Percentiles rank a stretch among this genome's conserved stretches.
Conservation (phyloP, 345 rosid genomes). For the Ceriops tagal region DNA sequence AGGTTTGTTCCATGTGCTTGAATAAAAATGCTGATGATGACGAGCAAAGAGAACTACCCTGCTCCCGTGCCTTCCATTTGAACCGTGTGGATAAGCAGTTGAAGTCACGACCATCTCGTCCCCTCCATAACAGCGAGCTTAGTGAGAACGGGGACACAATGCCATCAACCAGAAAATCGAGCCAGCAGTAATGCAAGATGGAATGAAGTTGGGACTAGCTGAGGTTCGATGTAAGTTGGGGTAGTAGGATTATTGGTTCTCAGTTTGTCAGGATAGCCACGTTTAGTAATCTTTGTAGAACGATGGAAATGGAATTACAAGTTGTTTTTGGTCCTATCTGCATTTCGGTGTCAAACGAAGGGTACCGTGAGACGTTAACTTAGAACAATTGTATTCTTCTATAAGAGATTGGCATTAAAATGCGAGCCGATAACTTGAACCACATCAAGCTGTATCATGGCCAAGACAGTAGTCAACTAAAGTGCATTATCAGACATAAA, state of each 20-base stretch:
- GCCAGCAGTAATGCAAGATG: conserved; percentile 8
- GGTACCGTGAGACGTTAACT: no score
- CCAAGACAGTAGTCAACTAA: not conserved
- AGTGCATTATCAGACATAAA: not conserved
- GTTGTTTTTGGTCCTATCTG: no score
- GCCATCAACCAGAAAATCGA: conserved; percentile 21
- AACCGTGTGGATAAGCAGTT: conserved; percentile 73
- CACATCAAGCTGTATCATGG: no score
- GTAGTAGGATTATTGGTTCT: no score
- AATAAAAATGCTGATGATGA: conserved; percentile 54
- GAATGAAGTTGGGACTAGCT: not conserved
- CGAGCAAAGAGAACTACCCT: conserved; percentile 56
- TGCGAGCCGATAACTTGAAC: no score
- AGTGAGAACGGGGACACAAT: conserved; percentile 35
- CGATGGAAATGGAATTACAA: no score
- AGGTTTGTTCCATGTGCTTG: conserved; percentile 78
- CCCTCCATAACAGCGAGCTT: conserved; percentile 60
- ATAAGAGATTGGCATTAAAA: no score
- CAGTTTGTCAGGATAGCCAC: no score
- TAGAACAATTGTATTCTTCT: no score
- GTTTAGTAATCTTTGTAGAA: no score
- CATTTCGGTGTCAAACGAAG: no score
- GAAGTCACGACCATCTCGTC: conserved; percentile 60
- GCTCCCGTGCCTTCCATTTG: conserved; percentile 60
- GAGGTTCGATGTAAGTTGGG: not conserved